Evolutionary conservation across 73 alveolate genomes (phyloP).

Genomic region (Stentor roeselii): DNA sequence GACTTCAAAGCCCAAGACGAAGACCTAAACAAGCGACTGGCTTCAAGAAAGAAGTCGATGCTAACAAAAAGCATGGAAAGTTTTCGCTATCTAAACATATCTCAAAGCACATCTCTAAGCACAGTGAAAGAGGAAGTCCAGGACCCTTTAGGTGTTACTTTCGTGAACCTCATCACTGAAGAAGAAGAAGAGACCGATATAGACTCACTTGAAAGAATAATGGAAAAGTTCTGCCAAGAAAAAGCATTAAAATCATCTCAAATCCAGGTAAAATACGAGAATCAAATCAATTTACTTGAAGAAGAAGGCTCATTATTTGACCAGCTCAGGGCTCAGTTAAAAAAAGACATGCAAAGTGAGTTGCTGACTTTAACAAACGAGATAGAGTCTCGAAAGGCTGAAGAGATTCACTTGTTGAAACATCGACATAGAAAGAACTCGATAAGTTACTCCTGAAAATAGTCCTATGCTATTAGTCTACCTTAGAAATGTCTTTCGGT

Average conservation of each 20-base stretch:
- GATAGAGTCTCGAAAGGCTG: not conserved
- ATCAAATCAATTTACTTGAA: slow-evolving; percentile 8
- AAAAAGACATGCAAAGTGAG: slow-evolving; percentile 17
- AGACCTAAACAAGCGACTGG: not conserved
- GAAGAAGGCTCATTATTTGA: not conserved
- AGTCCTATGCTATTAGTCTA: too few relatives aligned
- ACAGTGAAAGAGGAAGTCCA: not conserved
- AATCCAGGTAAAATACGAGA: not conserved
- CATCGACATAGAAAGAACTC: not conserved
- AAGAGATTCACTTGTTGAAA: not conserved
- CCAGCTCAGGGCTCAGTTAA: not conserved
- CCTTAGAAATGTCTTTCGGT: slow-evolving; percentile 64
- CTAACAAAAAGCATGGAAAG: not conserved
- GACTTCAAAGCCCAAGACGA: slow-evolving; percentile 26
- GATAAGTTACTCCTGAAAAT: not conserved
- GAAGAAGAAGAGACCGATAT: not conserved
- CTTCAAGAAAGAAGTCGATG: not conserved
- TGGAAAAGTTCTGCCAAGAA: not conserved
- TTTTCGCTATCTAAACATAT: not conserved
- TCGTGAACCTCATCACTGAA: not conserved
- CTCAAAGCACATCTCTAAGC: not conserved
- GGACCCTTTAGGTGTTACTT: not conserved
- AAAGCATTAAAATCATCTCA: not conserved
- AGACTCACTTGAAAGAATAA: not conserved
- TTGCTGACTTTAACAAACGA: not conserved